Base-by-base conservation (phyloP, 495 filamentous ascomycete genomes). In the Aspergillus diversus region DNA sequence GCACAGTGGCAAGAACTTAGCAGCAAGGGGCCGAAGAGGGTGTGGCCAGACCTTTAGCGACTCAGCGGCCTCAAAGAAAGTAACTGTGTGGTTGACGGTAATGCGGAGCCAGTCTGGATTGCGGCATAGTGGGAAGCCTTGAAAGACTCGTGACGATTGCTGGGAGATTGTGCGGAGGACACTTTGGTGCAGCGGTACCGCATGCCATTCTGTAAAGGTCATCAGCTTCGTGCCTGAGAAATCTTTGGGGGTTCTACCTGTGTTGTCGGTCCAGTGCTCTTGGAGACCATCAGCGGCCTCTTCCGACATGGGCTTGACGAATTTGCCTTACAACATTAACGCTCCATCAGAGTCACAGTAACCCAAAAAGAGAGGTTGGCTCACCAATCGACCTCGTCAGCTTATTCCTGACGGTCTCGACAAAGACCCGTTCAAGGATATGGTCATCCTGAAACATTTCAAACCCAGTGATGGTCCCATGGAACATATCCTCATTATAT, bases 131-230 rank as follows among this genome's bases (percentile, higher is more conserved):
- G 79, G 69, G 0, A 70, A 61, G 17, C 84, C 85, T 35, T 84
- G 75, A 57, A 87, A 87, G 11, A 84, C 69, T n/a, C 77, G 72
- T 27, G 81, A 81, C 0, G 84, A 83, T 11, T 83, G 66, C 15
- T 75, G 77, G 35, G 82, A 82, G 3, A 87, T 77, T 5, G 85
- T 77, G 33, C 57, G 57, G 0, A 55, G 52, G 51, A 67, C 48
- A 39, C 11, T 61, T 13, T 33, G 16, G 34, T 60, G 54, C 7
- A 61, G 21, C 73, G 68, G 3, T 63, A 75, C 27, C 68, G 74
- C 7, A 69, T 81, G 50, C 80, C 63, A 61, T 75, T 72, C 39
- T 74, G 4, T 39, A 39, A 32, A 12, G 2, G 0, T 2, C 16
- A 1, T 43, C 35, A 42, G 17, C 37, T 33, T 15, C 8, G 11